These are phyloP conservation scores for Podospora pseudopauciseta DNA, from an alignment of 495 filamentous ascomycete species.

Conservation along the genomic window DNA sequence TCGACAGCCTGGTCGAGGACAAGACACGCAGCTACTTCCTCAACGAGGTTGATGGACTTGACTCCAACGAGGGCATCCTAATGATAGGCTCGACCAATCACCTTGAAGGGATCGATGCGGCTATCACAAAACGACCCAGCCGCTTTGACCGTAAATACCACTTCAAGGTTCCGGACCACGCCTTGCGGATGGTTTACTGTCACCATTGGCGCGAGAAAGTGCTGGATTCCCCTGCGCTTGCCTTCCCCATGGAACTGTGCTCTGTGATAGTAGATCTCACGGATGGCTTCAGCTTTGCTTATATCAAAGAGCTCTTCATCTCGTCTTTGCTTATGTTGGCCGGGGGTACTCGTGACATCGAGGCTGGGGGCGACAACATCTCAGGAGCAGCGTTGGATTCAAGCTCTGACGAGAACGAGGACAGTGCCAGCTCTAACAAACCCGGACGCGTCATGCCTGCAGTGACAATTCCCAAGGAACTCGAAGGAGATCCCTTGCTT, in stretches of 20 bases:
- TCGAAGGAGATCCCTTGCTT: not conserved
- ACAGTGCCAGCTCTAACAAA: slow-evolving; percentile 10
- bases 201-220: slow-evolving; percentile 51
- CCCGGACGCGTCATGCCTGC: not conserved
- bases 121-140: slow-evolving; percentile 53
- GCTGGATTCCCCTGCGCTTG: slow-evolving; percentile 24
- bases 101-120: slow-evolving; percentile 47
- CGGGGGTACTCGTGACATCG: not conserved
- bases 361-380: not conserved
- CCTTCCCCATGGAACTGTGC: slow-evolving; percentile 42
- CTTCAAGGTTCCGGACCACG: slow-evolving; percentile 46
- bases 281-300: slow-evolving; percentile 55
- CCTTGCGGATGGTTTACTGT: slow-evolving; percentile 45
- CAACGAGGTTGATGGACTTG: slow-evolving; percentile 40
- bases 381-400: not conserved
- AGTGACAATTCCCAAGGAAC: not conserved
- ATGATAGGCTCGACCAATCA: slow-evolving; percentile 59
- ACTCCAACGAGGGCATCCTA: slow-evolving; percentile 56
- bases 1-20: slow-evolving; percentile 53
- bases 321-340: slow-evolving; percentile 31
- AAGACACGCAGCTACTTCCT: slow-evolving; percentile 57
- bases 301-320: slow-evolving; percentile 55
- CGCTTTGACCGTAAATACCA: slow-evolving; percentile 58
- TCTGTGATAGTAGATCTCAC: slow-evolving; percentile 48
- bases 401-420: not conserved